Evolutionary conservation across 106 monocot species (phyloP), one percentile per base, ranked within the genome.

Genomic region (Platanthera zijinensis): DNA sequence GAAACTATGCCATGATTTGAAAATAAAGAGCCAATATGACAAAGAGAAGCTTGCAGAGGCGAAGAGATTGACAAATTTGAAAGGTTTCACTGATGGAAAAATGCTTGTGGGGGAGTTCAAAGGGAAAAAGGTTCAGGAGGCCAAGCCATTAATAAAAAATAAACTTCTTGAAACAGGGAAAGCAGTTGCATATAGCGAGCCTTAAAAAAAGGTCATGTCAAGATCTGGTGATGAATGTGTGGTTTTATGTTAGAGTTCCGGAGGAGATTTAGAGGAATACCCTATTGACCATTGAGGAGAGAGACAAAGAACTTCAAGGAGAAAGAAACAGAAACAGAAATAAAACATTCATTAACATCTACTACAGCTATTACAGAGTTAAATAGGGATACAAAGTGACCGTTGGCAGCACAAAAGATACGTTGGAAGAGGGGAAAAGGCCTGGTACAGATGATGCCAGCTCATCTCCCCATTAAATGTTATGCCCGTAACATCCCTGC

Each of bases 1-100:
- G 78, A 95, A 92, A 48, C 90, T 95, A 10, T 95, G 95, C 72
- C 39, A 75, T 10, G 90, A 92, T 83, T 88, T 95, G 28, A 84
- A 88, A 67, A 95, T 95, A 52, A 95, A 85, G 84, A 92, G 92
- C 80, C 95, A 95, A 72, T 92, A 95, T 81, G 95, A 95, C 76
- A 90, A 85, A 74, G 92, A 95, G 52, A 95, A 95, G 82, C 92
- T 95, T 71, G 95, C 81, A n/a, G 92, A 95, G 73, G 95, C 95
- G 19, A 95, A 92, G 74, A 92, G 83, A 79, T 51, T 92, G 62
- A 92, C 92, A 30, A 92, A 95, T 62, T 74, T 95, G 77, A 95
- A 89, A 83, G 95, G 95, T n/a, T 95, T 92, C 68, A 95, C 82
- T 70, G 95, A 95, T 52, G 95, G 92, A 49, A 90, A 82, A 18